Evolutionary conservation across 768 basidiomycete genomes (phyloP).

Genomic region (Collybia mongolica): DNA sequence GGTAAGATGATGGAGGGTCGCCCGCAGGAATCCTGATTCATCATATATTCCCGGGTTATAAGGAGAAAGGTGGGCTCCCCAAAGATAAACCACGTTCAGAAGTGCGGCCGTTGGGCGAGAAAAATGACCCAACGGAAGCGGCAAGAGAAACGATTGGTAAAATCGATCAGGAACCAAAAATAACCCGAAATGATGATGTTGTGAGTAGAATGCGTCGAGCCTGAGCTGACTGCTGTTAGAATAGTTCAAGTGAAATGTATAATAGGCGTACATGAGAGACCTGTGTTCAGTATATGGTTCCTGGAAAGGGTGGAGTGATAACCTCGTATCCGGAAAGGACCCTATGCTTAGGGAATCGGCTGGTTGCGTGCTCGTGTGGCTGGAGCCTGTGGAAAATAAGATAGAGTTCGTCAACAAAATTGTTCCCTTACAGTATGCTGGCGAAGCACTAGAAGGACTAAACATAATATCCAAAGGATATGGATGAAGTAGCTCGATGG

Average conservation of each 20-base stretch:
- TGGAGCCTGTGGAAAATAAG: too few relatives aligned
- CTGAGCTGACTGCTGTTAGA: slow-evolving; percentile 25
- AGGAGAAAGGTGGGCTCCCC: slow-evolving; percentile 51
- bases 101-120: slow-evolving; percentile 49
- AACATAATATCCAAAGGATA: slow-evolving; percentile 27
- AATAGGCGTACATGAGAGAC: neutral
- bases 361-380: too few relatives aligned
- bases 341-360: slow-evolving; percentile 29
- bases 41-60: slow-evolving; percentile 37
- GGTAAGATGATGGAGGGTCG: slow-evolving; percentile 46
- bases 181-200: slow-evolving; percentile 61
- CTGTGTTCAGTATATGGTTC: slow-evolving; percentile 28
- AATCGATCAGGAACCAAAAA: slow-evolving; percentile 57
- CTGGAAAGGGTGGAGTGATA: slow-evolving; percentile 26
- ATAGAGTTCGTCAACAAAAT: too few relatives aligned
- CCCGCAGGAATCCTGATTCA: slow-evolving; percentile 46
- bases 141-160: slow-evolving; percentile 44
- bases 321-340: neutral
- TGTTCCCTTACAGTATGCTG: slow-evolving; percentile 29
- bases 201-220: slow-evolving; percentile 55
- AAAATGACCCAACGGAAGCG: slow-evolving; percentile 45
- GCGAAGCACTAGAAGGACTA: slow-evolving; percentile 29
- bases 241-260: neutral
- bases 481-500: slow-evolving; percentile 48
- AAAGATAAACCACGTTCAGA: slow-evolving; percentile 47